A percentile compares a stretch with the other conserved stretches of the same genome.
phyloP scores from a whole-genome alignment of 306 rosid species.

The Prunus padus region DNA sequence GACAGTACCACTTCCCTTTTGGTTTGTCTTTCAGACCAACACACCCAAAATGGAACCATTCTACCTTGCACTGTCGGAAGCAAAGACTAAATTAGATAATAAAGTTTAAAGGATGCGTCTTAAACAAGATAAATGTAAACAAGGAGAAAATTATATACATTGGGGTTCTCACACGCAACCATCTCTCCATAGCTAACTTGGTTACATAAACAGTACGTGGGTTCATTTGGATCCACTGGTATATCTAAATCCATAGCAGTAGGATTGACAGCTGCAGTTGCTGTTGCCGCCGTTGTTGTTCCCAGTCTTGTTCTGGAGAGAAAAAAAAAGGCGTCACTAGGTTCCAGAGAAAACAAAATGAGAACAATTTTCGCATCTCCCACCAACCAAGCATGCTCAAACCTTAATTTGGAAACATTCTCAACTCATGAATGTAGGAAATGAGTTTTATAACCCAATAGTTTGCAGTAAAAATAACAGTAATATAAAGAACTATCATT shows the following conservation, averaged over 20 bases:
- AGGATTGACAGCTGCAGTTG: constrained; percentile 37
- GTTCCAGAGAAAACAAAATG: neutral
- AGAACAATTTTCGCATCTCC: neutral
- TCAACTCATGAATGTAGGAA: neutral
- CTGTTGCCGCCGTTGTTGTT: constrained; percentile 19
- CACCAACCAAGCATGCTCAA: neutral
- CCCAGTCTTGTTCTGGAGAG: constrained; percentile 42
- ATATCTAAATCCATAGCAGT: constrained; percentile 51
- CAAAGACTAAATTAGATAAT: constrained; percentile 17
- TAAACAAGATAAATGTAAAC: neutral
- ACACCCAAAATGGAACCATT: constrained; percentile 66
- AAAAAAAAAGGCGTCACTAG: neutral
- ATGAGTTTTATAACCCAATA: neutral
- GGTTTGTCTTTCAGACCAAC: constrained; percentile 63
- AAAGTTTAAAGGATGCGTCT: neutral
- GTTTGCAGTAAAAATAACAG: neutral
- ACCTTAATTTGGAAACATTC: neutral
- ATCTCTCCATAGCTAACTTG: constrained; percentile 61
- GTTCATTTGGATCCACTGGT: constrained; percentile 62
- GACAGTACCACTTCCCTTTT: constrained; percentile 57
- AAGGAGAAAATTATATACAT: constrained; percentile 27
- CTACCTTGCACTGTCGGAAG: constrained; percentile 52
- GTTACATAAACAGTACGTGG: constrained; percentile 60
- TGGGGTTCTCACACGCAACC: constrained; percentile 64
- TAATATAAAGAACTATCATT: neutral